These are phyloP conservation scores for Ceriops decandra DNA, from an alignment of 345 rosid genomes.

Conservation along the genomic window DNA sequence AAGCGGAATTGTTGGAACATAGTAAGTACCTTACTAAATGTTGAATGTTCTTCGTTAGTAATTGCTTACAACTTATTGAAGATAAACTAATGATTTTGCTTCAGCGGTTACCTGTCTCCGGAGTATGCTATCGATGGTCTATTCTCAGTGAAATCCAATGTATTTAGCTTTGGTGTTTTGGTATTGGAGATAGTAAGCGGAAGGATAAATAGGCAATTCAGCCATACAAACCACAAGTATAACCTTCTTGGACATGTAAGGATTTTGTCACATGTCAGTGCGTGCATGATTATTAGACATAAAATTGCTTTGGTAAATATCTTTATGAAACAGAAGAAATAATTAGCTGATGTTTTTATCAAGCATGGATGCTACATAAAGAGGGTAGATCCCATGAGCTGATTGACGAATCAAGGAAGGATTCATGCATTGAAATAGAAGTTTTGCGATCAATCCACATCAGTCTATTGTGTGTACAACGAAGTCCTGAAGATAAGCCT, in stretches of 20 bases:
- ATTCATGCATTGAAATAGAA: conserved; percentile 2
- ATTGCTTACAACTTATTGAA: neutral
- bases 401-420: neutral
- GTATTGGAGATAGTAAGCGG: neutral
- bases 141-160: conserved; percentile 7
- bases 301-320: too few relatives aligned
- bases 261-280: neutral
- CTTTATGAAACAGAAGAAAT: neutral
- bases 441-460: conserved; percentile 6
- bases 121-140: conserved; percentile 13
- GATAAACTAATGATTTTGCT: neutral
- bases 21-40: conserved; percentile 5
- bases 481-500: conserved; percentile 14
- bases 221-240: neutral
- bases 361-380: conserved; percentile 11
- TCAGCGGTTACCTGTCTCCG: conserved; percentile 18
- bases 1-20: conserved; percentile 13
- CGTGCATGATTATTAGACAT: too few relatives aligned
- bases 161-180: conserved; percentile 15
- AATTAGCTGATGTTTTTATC: neutral
- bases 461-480: conserved; percentile 20
- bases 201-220: conserved; percentile 4
- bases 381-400: conserved; percentile 6
- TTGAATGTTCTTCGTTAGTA: neutral
- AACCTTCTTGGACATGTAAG: conserved; percentile 19